These are phyloP conservation scores for Nicotiana benthamiana DNA, from an alignment of 257 asterid species.

Conservation along the genomic window DNA sequence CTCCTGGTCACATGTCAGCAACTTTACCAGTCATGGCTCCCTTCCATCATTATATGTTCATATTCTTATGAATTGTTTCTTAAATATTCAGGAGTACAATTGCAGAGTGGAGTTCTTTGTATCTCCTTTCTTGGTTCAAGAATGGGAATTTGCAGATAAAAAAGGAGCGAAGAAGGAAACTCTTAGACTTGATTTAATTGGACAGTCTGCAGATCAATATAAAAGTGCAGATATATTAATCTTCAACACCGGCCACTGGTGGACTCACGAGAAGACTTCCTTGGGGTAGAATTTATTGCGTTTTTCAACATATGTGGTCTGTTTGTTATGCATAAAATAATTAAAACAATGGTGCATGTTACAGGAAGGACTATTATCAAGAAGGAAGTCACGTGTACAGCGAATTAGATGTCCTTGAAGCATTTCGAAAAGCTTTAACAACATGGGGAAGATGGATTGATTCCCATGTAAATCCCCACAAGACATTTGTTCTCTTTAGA, in stretches of 20 bases:
- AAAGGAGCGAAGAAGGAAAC: constrained; percentile 54
- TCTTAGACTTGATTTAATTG: constrained; percentile 58
- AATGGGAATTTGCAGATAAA: constrained; percentile 41
- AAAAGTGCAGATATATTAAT: constrained; percentile 53
- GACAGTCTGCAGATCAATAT: constrained; percentile 31
- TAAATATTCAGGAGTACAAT: constrained; percentile 38
- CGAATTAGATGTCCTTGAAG: constrained; percentile 51
- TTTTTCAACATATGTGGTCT: not conserved
- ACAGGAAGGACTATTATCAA: constrained; percentile 73
- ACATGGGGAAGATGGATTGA: constrained; percentile 74
- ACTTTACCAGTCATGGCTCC: no score
- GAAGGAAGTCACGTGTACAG: constrained; percentile 59
- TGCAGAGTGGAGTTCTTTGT: constrained; percentile 54
- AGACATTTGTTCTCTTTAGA: constrained; percentile 56
- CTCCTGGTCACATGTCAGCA: no score
- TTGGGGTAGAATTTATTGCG: constrained; percentile 35
- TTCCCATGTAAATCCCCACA: constrained; percentile 39
- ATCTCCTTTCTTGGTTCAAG: constrained; percentile 70
- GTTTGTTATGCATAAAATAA: not conserved
- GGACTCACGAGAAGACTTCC: constrained; percentile 78
- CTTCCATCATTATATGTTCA: not conserved
- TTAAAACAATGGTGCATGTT: constrained; percentile 1
- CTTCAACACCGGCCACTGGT: constrained; percentile 84
- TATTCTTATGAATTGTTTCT: not conserved
- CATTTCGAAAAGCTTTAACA: constrained; percentile 54